Evolutionary conservation across 371 early-diverging fungal species (phyloP).

Genomic region (Mucor mucedo): DNA sequence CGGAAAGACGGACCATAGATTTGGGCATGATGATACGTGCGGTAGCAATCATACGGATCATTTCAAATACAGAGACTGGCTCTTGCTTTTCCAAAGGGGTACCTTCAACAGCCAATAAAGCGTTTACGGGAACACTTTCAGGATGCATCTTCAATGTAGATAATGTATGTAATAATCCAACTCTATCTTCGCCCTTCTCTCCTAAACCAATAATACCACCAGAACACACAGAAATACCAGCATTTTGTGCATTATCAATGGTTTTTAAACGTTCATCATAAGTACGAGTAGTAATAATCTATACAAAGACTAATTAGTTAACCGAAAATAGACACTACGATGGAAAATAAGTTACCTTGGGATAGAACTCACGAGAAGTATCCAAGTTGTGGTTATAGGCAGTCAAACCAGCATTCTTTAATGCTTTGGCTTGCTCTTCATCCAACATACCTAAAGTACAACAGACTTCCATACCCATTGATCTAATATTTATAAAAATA

Average conservation of each 20-base stretch:
- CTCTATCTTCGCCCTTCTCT: slow-evolving; percentile 76
- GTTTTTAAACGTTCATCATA: slow-evolving; percentile 86
- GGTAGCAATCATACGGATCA: slow-evolving; percentile 88
- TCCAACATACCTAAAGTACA: slow-evolving; percentile 89
- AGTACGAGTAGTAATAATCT: slow-evolving; percentile 83
- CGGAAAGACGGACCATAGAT: slow-evolving; percentile 87
- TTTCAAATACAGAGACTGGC: slow-evolving; percentile 87
- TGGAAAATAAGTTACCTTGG: slow-evolving; percentile 54
- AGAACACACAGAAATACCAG: slow-evolving; percentile 88
- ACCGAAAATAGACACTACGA: background rate
- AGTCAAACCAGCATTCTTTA: slow-evolving; percentile 87
- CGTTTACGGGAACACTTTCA: slow-evolving; percentile 88
- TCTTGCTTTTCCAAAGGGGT: slow-evolving; percentile 83
- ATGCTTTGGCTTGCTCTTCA: slow-evolving; percentile 73
- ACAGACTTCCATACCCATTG: slow-evolving; percentile 93
- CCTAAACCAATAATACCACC: slow-evolving; percentile 92
- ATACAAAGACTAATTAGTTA: background rate
- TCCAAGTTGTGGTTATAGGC: slow-evolving; percentile 92
- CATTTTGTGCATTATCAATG: slow-evolving; percentile 76
- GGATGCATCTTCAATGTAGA: slow-evolving; percentile 80
- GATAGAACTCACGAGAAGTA: slow-evolving; percentile 84
- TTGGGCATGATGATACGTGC: slow-evolving; percentile 87
- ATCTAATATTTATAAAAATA: slow-evolving; percentile 46
- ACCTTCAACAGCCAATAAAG: slow-evolving; percentile 82
- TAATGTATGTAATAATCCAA: slow-evolving; percentile 79